Base-by-base conservation (phyloP, 768 basidiomycete species). In the Gymnopilus junonius region DNA sequence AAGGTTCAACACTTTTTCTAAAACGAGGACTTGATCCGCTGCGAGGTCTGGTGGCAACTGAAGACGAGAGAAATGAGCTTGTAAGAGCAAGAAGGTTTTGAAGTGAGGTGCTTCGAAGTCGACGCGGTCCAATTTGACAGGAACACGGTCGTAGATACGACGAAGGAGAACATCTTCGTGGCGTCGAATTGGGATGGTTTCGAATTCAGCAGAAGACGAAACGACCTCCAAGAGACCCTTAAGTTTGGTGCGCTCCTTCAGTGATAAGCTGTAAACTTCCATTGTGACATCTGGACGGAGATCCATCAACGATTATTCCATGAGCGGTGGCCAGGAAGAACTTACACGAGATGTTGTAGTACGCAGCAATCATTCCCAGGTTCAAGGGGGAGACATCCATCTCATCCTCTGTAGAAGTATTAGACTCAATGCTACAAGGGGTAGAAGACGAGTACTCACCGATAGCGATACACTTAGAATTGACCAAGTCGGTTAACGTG, bases 281-380 rank as follows among this genome's bases (percentile, higher is more conserved):
- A 99, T 94, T 6, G 95, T 98, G 61, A 97, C 92, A 75, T 97
- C 95, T 91, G 71, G 50, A 70, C 63, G 70, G 59, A 57, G 31
- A 39, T 31, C 5, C 14, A 35, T 31, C 5, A 37, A 23, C 14
- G 11, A 11, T 42, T 42, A 12, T 11, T 20, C 12, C 42, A 0
- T 25, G 35, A 10, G 15, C 54, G 10, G 35, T 8, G n/a, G 40
- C 17, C 17, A 15, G 27, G 39, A 53, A 23, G 15, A 31, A 81
- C 90, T 73, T 67, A 92, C 92, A 94, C 59, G 93, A 95, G 42
- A 95, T 95, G 70, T 95, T 94, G 75, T 95, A 97, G 78, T 95
- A 95, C 0, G 96, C 95, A 0, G 96, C 97, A 69, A 99, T 99
- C 95, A 98, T 97, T 61, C 97, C 97, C 37, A 99, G 81, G 77